These are phyloP conservation scores for Backusella liffmaniae DNA, from an alignment of 192 early-diverging fungal species.

Conservation along the genomic window DNA sequence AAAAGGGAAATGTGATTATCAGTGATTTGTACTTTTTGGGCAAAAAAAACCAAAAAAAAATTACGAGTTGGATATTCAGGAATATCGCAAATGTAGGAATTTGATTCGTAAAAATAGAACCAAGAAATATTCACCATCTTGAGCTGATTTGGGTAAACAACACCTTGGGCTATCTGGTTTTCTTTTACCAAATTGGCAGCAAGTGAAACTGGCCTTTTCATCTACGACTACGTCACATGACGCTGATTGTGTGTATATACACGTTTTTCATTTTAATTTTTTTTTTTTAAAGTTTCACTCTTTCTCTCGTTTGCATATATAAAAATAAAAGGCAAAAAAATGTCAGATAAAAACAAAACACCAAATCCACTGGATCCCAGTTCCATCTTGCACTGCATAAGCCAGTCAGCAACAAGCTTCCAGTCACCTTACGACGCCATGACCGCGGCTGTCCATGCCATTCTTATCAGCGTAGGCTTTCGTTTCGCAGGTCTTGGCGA, in stretches of 20 bases:
- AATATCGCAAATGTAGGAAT: no score
- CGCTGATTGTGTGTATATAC: neutral
- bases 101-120: no score
- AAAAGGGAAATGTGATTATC: neutral
- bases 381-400: constrained; percentile 23
- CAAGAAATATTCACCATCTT: no score
- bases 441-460: constrained; percentile 52
- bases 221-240: neutral
- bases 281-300: neutral
- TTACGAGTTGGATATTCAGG: no score
- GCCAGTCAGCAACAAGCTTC: constrained; percentile 15
- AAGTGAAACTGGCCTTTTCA: neutral
- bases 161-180: no score
- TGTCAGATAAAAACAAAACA: neutral
- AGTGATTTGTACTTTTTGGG: neutral
- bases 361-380: constrained; percentile 32
- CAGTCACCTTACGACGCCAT: constrained; percentile 48
- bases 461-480: constrained; percentile 64
- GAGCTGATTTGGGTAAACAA: no score
- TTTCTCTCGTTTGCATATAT: neutral
- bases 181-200: no score
- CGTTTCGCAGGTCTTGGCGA: constrained; percentile 61
- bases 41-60: neutral
- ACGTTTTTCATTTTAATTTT: neutral
- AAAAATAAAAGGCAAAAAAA: neutral